These are phyloP conservation scores for Flaveria robusta DNA, from an alignment of 129 eudicot species.

Conservation along the genomic window DNA sequence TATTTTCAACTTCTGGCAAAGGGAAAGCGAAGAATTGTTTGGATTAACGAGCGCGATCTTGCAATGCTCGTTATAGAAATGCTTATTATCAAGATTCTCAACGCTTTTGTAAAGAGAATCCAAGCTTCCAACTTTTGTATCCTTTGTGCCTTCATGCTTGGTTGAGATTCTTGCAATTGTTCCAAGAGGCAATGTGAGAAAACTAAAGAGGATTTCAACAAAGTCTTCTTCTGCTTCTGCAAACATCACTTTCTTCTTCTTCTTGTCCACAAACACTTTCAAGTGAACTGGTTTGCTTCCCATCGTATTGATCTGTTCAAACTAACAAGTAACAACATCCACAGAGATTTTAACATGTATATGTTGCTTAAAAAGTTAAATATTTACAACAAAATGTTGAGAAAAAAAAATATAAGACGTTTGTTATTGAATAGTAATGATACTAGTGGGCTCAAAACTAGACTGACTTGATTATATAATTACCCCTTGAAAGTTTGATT, in stretches of 20 bases:
- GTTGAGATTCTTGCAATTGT: slow-evolving; percentile 30
- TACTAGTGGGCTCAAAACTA: background rate
- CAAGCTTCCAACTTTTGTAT: slow-evolving; percentile 37
- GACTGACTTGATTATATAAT: background rate
- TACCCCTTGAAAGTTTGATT: slow-evolving; percentile 20
- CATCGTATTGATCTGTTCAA: slow-evolving; percentile 26
- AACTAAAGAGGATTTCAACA: slow-evolving; percentile 40
- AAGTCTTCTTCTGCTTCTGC: slow-evolving; percentile 42
- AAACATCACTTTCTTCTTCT: slow-evolving; percentile 38
- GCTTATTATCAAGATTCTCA: slow-evolving; percentile 20
- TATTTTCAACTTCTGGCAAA: slow-evolving; percentile 35
- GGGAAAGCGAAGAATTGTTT: slow-evolving; percentile 7
- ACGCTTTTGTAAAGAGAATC: slow-evolving; percentile 32
- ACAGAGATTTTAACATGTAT: background rate
- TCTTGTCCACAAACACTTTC: slow-evolving; percentile 30
- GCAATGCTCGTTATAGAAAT: slow-evolving; percentile 31
- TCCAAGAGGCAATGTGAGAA: slow-evolving; percentile 46
- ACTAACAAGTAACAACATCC: background rate
- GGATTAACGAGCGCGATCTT: slow-evolving; percentile 38
- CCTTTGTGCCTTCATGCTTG: slow-evolving; percentile 12
- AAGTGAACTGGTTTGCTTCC: slow-evolving; percentile 27
- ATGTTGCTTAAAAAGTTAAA: background rate
- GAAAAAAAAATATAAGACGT: background rate
- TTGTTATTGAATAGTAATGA: background rate
- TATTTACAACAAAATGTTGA: background rate